Percentiles rank a stretch among this genome's conserved stretches.
Conservation (phyloP, 495 filamentous ascomycete species). For the Hypoxylon fragiforme region DNA sequence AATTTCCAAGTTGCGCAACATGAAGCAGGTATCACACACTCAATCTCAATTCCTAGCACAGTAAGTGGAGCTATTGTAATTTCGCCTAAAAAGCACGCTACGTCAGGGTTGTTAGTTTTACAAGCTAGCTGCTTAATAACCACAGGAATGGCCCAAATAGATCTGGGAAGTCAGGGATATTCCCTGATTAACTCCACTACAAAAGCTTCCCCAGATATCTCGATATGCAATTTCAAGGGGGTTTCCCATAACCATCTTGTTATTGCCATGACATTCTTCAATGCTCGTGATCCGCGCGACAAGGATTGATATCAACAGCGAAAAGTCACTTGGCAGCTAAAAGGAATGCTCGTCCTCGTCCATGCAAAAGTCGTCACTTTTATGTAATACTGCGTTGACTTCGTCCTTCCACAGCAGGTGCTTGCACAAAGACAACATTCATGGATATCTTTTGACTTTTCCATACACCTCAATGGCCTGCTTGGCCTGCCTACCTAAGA, state of each 20-base stretch:
- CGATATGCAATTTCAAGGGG: constrained; percentile 25
- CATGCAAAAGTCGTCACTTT: not conserved
- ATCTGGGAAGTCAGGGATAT: not conserved
- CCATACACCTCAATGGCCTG: not conserved
- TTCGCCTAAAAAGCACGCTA: constrained; percentile 24
- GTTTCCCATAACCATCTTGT: constrained; percentile 1
- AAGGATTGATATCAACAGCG: not conserved
- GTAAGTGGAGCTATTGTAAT: constrained; percentile 22
- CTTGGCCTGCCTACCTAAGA: not conserved
- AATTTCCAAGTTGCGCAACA: constrained; percentile 11
- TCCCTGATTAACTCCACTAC: constrained; percentile 7
- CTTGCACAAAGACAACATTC: no score
- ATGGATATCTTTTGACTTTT: not conserved
- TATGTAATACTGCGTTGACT: no score
- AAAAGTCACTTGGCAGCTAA: no score
- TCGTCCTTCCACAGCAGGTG: no score
- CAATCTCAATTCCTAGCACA: no score
- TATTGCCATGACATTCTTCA: not conserved
- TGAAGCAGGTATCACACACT: not conserved
- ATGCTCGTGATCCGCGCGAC: not conserved
- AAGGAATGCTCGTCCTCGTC: no score
- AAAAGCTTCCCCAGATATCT: constrained; percentile 28
- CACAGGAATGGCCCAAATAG: constrained; percentile 14
- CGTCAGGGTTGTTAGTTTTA: constrained; percentile 18
- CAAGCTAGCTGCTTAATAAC: constrained; percentile 27